phyloP scores from a whole-genome alignment of 768 basidiomycete genomes.

The Lactarius psammicola region DNA sequence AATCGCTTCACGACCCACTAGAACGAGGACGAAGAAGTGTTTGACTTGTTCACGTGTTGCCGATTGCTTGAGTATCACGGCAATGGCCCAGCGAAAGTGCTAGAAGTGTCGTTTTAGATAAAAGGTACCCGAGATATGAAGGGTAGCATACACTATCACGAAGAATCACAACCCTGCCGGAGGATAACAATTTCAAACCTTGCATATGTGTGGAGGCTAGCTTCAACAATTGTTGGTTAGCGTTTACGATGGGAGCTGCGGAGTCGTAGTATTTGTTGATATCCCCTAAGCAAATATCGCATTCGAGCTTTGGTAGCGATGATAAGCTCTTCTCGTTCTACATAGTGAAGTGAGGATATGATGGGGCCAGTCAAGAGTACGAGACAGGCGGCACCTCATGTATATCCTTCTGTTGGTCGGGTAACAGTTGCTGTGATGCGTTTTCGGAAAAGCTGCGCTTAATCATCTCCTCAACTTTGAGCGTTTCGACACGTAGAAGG shows the following conservation, averaged over 20 bases:
- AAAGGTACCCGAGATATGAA: neutral
- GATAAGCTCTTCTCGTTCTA: constrained; percentile 73
- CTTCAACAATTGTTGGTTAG: constrained; percentile 61
- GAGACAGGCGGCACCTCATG: constrained; percentile 54
- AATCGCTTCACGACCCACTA: constrained; percentile 66
- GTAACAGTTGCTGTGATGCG: constrained; percentile 85
- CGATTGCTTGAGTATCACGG: constrained; percentile 66
- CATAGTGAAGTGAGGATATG: constrained; percentile 16
- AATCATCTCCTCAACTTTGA: constrained; percentile 99
- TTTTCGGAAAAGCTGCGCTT: constrained; percentile 99
- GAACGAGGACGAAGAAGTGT: constrained; percentile 67
- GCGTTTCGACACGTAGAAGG: constrained; percentile 90
- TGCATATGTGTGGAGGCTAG: constrained; percentile 59
- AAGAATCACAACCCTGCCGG: constrained; percentile 82
- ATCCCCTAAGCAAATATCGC: constrained; percentile 65
- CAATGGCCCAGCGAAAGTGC: constrained; percentile 75
- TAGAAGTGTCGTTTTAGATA: constrained; percentile 35
- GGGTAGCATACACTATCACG: constrained; percentile 67
- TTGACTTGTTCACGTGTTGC: constrained; percentile 49
- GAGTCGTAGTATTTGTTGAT: constrained; percentile 77
- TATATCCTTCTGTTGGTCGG: constrained; percentile 90
- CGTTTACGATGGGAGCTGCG: constrained; percentile 55
- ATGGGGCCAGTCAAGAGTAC: constrained; percentile 8
- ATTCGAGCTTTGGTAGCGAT: constrained; percentile 61
- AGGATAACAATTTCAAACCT: constrained; percentile 61